phyloP scores from a whole-genome alignment of 2,329 filamentous ascomycete genomes.

The Hypomyces perniciosus region DNA sequence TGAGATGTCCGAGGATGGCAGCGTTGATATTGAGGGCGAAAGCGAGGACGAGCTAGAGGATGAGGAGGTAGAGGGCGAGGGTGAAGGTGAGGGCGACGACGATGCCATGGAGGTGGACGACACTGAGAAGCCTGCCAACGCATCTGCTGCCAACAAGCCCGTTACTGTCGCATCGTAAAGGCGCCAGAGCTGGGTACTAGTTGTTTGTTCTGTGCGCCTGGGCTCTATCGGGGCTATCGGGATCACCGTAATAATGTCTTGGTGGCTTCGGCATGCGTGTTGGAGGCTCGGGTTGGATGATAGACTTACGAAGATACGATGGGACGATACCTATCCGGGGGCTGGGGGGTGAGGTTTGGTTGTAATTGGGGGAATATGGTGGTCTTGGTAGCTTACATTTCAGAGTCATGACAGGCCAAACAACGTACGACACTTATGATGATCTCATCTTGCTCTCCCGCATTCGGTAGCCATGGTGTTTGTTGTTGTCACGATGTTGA shows the following conservation, averaged over 20 bases:
- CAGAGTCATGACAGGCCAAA: neutral
- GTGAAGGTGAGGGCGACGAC: slow-evolving; percentile 31
- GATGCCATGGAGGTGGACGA: slow-evolving; percentile 48
- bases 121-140: slow-evolving; percentile 28
- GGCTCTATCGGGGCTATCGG: neutral
- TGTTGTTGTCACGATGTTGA: neutral
- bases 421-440: slow-evolving; percentile 4
- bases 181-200: neutral
- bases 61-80: slow-evolving; percentile 38
- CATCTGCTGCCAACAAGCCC: slow-evolving; percentile 27
- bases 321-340: slow-evolving; percentile 15
- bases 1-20: slow-evolving; percentile 65
- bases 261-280: slow-evolving; percentile 10
- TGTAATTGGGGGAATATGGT: slow-evolving; percentile 9
- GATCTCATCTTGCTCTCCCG: neutral
- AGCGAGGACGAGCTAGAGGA: slow-evolving; percentile 67
- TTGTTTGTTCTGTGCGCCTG: neutral
- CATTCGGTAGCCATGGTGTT: neutral
- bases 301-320: slow-evolving; percentile 28
- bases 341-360: slow-evolving; percentile 4
- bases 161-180: slow-evolving; percentile 30
- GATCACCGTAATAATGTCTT: neutral
- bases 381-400: slow-evolving; percentile 1
- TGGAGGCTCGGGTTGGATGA: slow-evolving; percentile 16
- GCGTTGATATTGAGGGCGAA: slow-evolving; percentile 73